A percentile compares a stretch with the other conserved stretches of the same genome.
These are phyloP conservation scores for Geum urbanum DNA, from an alignment of 306 rosid genomes.

Conservation along the genomic window DNA sequence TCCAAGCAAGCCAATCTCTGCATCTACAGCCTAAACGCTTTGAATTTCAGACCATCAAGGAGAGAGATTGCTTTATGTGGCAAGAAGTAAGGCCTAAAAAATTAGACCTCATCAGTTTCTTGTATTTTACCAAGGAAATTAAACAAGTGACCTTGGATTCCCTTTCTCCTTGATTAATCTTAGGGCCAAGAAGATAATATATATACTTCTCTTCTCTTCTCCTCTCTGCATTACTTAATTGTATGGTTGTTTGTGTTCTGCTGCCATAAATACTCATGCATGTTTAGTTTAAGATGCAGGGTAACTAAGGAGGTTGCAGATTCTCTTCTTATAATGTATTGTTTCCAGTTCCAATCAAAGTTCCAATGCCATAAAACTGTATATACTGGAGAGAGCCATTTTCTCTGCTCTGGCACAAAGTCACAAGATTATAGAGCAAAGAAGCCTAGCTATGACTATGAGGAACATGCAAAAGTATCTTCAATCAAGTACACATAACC, in stretches of 20 bases:
- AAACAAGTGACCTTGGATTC: background rate
- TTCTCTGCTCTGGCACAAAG: background rate
- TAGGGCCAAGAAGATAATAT: constrained; percentile 2
- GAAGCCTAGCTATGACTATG: background rate
- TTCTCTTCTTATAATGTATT: background rate
- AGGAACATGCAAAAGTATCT: background rate
- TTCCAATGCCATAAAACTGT: background rate
- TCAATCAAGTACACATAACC: background rate
- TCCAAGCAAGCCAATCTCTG: constrained; percentile 70
- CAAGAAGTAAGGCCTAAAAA: constrained; percentile 1
- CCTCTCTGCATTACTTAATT: background rate
- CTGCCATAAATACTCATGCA: background rate
- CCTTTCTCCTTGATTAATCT: constrained; percentile 2
- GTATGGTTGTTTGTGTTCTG: constrained; percentile 3
- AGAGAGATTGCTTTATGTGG: constrained; percentile 61
- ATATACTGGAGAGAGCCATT: background rate
- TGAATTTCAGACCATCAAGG: constrained; percentile 75
- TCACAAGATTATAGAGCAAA: background rate
- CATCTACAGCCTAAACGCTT: constrained; percentile 75
- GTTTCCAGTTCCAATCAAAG: background rate
- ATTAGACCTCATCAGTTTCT: background rate
- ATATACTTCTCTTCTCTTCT: background rate
- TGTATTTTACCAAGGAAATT: background rate
- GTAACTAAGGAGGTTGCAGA: background rate
- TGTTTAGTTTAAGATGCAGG: background rate